Percentiles rank a stretch among this genome's conserved stretches.
Evolutionary conservation across 345 rosid genomes (phyloP).

Genomic region (Moricandia moricandioides): DNA sequence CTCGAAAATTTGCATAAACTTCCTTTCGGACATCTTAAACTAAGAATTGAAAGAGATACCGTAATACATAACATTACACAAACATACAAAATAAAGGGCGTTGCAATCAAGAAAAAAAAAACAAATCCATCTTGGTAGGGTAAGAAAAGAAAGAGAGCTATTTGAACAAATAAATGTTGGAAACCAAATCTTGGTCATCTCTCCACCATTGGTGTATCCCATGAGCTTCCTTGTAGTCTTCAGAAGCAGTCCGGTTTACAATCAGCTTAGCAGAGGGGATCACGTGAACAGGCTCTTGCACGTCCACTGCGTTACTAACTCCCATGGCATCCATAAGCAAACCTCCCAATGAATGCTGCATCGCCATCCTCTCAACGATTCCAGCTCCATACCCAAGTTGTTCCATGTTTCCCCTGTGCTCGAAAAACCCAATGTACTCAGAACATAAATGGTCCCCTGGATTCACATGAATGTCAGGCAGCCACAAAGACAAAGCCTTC

Average conservation of each 20-base stretch:
- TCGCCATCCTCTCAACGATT: constrained; percentile 65
- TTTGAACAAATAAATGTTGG: constrained; percentile 48
- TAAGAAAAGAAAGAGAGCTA: background rate
- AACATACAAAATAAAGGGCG: background rate
- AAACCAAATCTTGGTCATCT: constrained; percentile 54
- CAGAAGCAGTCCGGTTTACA: constrained; percentile 41
- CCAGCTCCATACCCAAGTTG: constrained; percentile 72
- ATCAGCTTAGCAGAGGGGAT: constrained; percentile 76
- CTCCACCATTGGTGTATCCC: constrained; percentile 96
- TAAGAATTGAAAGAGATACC: too few species aligned
- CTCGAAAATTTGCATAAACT: too few species aligned
- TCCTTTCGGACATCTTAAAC: too few species aligned
- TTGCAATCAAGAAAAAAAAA: background rate
- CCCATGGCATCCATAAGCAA: constrained; percentile 61
- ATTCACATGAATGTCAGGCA: constrained; percentile 63
- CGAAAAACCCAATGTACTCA: constrained; percentile 79
- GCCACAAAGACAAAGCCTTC: constrained; percentile 52
- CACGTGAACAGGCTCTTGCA: constrained; percentile 67
- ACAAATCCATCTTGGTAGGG: background rate
- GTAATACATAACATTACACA: background rate
- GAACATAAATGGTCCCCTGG: constrained; percentile 69
- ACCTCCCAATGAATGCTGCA: constrained; percentile 65
- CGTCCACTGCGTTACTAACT: constrained; percentile 46
- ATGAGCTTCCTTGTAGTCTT: constrained; percentile 71
- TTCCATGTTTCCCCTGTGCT: constrained; percentile 84